Evolutionary conservation across 2,329 filamentous ascomycete species (phyloP), one percentile per base, ranked within the genome.

Genomic region (Mycogone perniciosa): DNA sequence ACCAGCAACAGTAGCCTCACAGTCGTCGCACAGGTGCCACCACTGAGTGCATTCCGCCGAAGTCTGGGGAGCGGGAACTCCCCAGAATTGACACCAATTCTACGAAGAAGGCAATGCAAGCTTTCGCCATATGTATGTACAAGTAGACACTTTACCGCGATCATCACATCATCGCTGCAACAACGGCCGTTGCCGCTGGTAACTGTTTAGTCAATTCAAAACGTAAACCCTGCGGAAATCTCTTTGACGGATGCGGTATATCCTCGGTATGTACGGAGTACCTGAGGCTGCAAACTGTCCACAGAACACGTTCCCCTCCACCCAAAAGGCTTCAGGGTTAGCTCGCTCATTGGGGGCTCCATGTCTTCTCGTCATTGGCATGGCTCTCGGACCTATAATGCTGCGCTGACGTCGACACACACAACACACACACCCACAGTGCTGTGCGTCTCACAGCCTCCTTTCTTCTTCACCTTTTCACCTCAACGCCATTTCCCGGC

Each of bases 341-440:
- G 35, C 35, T 38, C n/a, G 46, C 46, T 42, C 46, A 48, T 48
- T 49, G 47, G 40, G 40, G 31, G 45, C 27, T 34, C 30, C 48
- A 31, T 29, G 41, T 31, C 38, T 29, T 48, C 45, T 52, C 50
- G 48, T 52, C 44, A 45, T 39, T 45, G 44, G 34, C 43, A 27
- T 13, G 6, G 31, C 33, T 33, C 33, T 39, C 34, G 41, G 39
- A 34, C 42, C 48, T 46, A 34, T 48, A 39, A 40, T 50, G 51
- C 31, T 71, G 71, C 73, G 70, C 72, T 76, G 74, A 76, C 74
- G 73, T 76, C 71, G 72, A 67, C 68, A 63, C 69, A 61, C 66
- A 59, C 64, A 62, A 62, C 64, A 65, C 62, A 66, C 57, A 51
- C 54, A 56, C 50, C 41, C 29, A 26, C 43, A 27, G 44, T 42